phyloP scores from a whole-genome alignment of 2,329 filamentous ascomycete genomes.

The Colletotrichum tropicale region DNA sequence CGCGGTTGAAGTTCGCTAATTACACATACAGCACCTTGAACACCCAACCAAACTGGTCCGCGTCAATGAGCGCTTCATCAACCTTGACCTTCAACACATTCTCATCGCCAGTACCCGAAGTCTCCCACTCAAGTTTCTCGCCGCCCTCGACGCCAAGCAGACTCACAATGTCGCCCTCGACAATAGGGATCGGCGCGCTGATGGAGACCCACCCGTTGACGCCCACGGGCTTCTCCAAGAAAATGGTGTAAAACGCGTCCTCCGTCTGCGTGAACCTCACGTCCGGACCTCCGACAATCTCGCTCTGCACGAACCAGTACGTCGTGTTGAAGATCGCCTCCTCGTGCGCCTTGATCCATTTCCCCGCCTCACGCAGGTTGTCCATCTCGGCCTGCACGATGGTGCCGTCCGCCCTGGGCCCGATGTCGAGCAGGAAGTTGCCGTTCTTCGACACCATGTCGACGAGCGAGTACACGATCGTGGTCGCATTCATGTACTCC shows the following conservation, averaged over 20 bases:
- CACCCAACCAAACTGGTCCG: constrained; percentile 43
- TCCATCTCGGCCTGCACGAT: constrained; percentile 53
- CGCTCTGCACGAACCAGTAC: constrained; percentile 55
- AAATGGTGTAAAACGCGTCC: constrained; percentile 57
- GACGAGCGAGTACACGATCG: constrained; percentile 50
- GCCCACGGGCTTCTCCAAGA: constrained; percentile 42
- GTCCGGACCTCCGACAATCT: constrained; percentile 34
- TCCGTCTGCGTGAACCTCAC: constrained; percentile 56
- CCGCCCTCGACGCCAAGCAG: constrained; percentile 44
- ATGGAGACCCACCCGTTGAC: constrained; percentile 40
- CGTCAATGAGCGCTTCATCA: constrained; percentile 30
- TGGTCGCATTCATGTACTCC: constrained; percentile 56
- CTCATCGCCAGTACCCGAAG: constrained; percentile 14
- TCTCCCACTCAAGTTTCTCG: constrained; percentile 13
- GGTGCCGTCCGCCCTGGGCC: constrained; percentile 58
- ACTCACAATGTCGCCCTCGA: constrained; percentile 44
- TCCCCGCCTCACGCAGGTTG: constrained; percentile 54
- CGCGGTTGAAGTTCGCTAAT: neutral
- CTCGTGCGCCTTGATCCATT: constrained; percentile 56
- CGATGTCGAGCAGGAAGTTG: constrained; percentile 61
- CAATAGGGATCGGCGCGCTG: constrained; percentile 47
- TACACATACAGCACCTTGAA: constrained; percentile 28
- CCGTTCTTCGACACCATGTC: constrained; percentile 61
- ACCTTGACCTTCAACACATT: constrained; percentile 21
- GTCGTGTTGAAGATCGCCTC: constrained; percentile 64